Base-by-base conservation (phyloP, 176 grass and related monocot species). In the Zea luxurians region DNA sequence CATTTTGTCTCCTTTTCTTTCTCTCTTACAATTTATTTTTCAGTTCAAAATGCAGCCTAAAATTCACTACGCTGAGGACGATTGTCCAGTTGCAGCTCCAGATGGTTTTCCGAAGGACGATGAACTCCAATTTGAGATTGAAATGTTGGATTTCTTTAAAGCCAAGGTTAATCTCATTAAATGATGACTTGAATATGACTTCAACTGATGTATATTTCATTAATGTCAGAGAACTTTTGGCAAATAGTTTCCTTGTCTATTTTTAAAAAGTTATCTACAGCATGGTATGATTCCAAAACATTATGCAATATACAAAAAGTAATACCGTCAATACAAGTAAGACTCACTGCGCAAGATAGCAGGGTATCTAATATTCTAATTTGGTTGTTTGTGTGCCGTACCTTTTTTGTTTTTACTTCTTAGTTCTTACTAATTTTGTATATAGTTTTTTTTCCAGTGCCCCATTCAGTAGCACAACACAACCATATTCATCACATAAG, bases 41-140 rank as follows among this genome's bases (percentile, higher is more conserved):
- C 85, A 98, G 95, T 98, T 98, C 85, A 98, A 98, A 83, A 98
- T 98, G 91, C 88, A 98, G 82, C 95, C 95, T 71, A 83, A 92
- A 67, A 85, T 98, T 85, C 95, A 98, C 80, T 98, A 92, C 49
- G 68, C 87, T n/a, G 95, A 98, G 86, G 89, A 90, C 4, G 89
- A 94, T 78, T 98, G 91, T 82, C 95, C 95, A 75, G 87, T 94
- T 81, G 76, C 88, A 83, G 80, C 88, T 80, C 92, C 89, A 85
- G 87, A 92, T 66, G 75, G 74, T 48, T 92, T 92, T 73, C 95
- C 91, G 9, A 94, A 94, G 78, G 92, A 87, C 83, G 89, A 89
- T 55, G 89, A 94, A 77, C 91, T 98, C 89, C 91, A 94, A 40
- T 98, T 98, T 87, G 96, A 98, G 80, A 90, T 94, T 81, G 89